Base-by-base conservation (phyloP, 2,329 filamentous ascomycete species). In the Paracamarosporium sp. region DNA sequence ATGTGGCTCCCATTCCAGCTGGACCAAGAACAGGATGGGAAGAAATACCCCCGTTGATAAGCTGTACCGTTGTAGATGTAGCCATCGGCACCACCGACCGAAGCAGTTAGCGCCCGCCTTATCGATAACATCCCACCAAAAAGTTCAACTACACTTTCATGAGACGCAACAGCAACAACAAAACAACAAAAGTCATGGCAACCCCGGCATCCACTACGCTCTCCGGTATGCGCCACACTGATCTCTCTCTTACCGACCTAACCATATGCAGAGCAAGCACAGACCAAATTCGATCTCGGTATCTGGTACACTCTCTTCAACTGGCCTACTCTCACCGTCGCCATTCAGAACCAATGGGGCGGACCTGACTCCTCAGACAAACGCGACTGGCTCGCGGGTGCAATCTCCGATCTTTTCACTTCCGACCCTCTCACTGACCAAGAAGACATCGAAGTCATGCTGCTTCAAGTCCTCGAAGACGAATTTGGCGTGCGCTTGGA, bases 401-500 rank as follows among this genome's bases (percentile, higher is more conserved):
- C 90, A 41, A 84, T 98, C 52, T 90, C 89, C 57, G 92, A 97
- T 25, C 86, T 97, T 61, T 90, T 97, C 67, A 81, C 70, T 2
- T 65, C 62, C 17, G 78, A 82, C 3, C 82, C 86, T 1, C 81
- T 87, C 54, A 88, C 91, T 11, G 90, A 97, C 66, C 80, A 85
- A 17, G 87, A 90, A 62, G 92, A 97, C 67, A 81, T 97, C 41
- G 94, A 98, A 80, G 85, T 89, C 38, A 88, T 96, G 50, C 82
- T 98, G 46, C 82, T 97, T 45, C 91, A 97, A 70, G 88, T 97
- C 60, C 95, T 98, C 90, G 85, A 90, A 61, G 95, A 98, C 79
- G 95, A 99, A 78, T 99, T 98, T 71, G 93, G 97, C 70, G 90
- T 95, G 54, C 89, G 91, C 55, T 86, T 97, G 27, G 95, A 98